Conservation (phyloP, 2,329 filamentous ascomycete genomes). For the Akanthomyces lecanii region DNA sequence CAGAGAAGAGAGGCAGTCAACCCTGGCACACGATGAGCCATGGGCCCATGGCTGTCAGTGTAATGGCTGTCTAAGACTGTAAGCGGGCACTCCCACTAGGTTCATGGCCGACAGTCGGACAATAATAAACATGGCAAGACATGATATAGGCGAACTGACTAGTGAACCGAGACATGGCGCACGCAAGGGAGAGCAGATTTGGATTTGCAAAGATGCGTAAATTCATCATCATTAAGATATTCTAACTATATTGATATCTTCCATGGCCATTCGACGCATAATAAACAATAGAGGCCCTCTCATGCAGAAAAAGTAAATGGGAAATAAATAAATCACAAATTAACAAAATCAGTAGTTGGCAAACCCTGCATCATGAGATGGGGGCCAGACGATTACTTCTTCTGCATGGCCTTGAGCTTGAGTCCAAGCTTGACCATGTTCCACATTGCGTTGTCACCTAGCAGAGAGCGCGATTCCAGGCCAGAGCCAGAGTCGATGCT, state of each 20-base stretch:
- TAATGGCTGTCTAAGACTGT: neutral
- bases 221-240: slow-evolving; percentile 17
- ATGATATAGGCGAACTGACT: neutral
- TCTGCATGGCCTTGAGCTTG: slow-evolving; percentile 22
- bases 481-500: slow-evolving; percentile 18
- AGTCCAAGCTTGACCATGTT: slow-evolving; percentile 29
- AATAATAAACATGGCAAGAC: neutral
- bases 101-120: neutral
- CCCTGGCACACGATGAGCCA: too few relatives aligned
- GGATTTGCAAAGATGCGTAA: neutral
- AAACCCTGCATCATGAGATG: neutral
- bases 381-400: neutral
- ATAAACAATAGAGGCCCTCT: neutral
- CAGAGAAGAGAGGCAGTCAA: neutral
- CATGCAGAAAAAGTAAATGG: neutral
- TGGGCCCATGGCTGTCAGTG: neutral
- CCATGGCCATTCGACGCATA: neutral
- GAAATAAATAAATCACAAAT: neutral
- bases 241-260: slow-evolving; percentile 12
- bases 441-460: slow-evolving; percentile 22
- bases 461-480: slow-evolving; percentile 20
- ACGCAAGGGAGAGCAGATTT: neutral
- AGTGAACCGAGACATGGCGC: neutral
- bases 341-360: neutral
- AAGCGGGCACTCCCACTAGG: neutral